A percentile compares a stretch with the other conserved stretches of the same genome.
These are phyloP conservation scores for Paulownia fortunei DNA, from an alignment of 257 asterid species.

Conservation along the genomic window DNA sequence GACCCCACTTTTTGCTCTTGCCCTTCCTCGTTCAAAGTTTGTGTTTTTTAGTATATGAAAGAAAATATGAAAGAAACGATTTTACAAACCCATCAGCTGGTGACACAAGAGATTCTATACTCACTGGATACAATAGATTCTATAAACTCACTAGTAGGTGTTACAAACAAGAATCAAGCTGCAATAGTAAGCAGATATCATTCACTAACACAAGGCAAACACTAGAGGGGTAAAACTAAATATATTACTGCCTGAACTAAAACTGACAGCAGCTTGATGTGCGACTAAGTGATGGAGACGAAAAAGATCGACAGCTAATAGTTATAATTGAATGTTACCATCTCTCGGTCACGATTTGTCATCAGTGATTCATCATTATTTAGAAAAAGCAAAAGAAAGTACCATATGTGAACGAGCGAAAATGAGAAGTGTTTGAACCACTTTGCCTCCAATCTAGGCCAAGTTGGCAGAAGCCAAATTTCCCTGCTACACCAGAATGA, in stretches of 20 bases:
- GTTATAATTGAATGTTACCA: neutral
- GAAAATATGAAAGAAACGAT: conserved; percentile 2
- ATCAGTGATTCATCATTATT: neutral
- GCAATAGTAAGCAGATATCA: conserved; percentile 18
- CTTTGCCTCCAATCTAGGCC: conserved; percentile 36
- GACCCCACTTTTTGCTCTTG: neutral
- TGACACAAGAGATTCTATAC: conserved; percentile 12
- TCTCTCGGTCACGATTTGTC: neutral
- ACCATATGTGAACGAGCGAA: conserved; percentile 13
- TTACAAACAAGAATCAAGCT: conserved; percentile 11
- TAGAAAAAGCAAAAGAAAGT: neutral
- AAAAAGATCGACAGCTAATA: conserved; percentile 2
- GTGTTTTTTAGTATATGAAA: conserved; percentile 6
- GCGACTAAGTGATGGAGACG: conserved; percentile 15
- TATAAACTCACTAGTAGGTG: neutral
- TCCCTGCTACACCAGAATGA: conserved; percentile 21
- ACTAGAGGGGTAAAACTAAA: neutral
- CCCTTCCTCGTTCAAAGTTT: conserved; percentile 17
- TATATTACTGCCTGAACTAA: conserved; percentile 9
- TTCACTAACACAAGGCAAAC: neutral
- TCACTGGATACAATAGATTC: too few relatives aligned
- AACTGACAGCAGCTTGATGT: conserved; percentile 2
- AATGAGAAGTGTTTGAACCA: neutral
- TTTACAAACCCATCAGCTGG: conserved; percentile 1
- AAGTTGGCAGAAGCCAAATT: conserved; percentile 28